Conservation (phyloP, 1,284 basidiomycete genomes). For the Naganishia cerealis region DNA sequence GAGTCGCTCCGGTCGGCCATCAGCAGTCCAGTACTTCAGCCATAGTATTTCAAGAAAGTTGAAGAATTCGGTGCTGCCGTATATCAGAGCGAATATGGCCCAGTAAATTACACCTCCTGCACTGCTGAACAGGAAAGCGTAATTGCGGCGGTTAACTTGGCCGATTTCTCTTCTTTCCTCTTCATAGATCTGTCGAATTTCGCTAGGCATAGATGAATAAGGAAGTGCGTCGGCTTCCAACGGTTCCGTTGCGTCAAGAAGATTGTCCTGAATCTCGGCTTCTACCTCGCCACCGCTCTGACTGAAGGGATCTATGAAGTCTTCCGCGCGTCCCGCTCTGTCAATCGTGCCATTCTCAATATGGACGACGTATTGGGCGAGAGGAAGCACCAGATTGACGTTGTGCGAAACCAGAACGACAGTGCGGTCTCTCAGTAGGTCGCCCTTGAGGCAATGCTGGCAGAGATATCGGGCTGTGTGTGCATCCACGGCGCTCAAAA, state of each 20-base stretch:
- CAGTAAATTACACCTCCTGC: slow-evolving; percentile 54
- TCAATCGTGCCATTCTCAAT: slow-evolving; percentile 58
- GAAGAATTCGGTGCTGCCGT: slow-evolving; percentile 38
- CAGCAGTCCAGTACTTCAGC: slow-evolving; percentile 47
- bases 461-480: slow-evolving; percentile 51
- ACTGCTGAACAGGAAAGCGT: slow-evolving; percentile 45
- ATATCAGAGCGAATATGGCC: slow-evolving; percentile 41
- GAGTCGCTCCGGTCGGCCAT: slow-evolving; percentile 39
- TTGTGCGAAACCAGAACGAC: slow-evolving; percentile 77
- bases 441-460: slow-evolving; percentile 47
- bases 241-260: neutral
- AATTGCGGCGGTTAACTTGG: slow-evolving; percentile 44
- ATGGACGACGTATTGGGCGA: slow-evolving; percentile 47
- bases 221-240: neutral
- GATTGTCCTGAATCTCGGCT: neutral
- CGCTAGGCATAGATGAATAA: neutral
- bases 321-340: neutral
- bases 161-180: slow-evolving; percentile 69
- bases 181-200: slow-evolving; percentile 66
- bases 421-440: slow-evolving; percentile 64
- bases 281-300: slow-evolving; percentile 1
- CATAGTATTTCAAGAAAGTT: slow-evolving; percentile 38
- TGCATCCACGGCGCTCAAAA: slow-evolving; percentile 53
- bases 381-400: slow-evolving; percentile 56
- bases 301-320: neutral